A percentile compares a stretch with the other conserved stretches of the same genome.
Conservation (phyloP, 2,329 filamentous ascomycete genomes). For the Alternaria tenuissima region DNA sequence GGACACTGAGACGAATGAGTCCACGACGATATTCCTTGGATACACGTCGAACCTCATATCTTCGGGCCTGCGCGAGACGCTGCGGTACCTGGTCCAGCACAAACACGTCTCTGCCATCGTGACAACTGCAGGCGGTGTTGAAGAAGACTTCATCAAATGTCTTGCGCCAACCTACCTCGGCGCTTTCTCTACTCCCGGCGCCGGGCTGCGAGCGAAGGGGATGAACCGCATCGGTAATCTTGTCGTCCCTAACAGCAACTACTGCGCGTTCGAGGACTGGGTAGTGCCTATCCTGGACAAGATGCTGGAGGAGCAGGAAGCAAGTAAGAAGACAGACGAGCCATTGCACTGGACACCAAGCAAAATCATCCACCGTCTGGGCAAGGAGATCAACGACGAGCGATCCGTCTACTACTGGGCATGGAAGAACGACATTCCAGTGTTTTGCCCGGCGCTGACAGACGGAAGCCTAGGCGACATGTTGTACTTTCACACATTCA, state of each 20-base stretch:
- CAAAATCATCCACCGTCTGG: constrained; percentile 87
- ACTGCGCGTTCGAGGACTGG: constrained; percentile 98
- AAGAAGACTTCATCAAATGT: constrained; percentile 99
- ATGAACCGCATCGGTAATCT: constrained; percentile 97
- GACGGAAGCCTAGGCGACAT: constrained; percentile 97
- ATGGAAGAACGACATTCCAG: constrained; percentile 93
- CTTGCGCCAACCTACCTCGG: constrained; percentile 93
- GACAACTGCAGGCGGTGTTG: constrained; percentile 92
- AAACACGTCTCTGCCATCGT: constrained; percentile 92
- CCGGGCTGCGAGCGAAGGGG: constrained; percentile 80
- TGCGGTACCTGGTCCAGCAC: constrained; percentile 93
- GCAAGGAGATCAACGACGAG: constrained; percentile 93
- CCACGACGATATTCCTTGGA: constrained; percentile 93
- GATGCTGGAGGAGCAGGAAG: constrained; percentile 94
- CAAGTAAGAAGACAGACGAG: constrained; percentile 70
- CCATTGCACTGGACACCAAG: constrained; percentile 91
- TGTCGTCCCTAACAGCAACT: constrained; percentile 94
- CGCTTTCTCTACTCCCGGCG: constrained; percentile 79
- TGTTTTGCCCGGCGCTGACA: constrained; percentile 95
- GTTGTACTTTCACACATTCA: constrained; percentile 98
- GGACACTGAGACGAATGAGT: constrained; percentile 78
- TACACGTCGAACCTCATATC: constrained; percentile 99
- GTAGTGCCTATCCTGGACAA: constrained; percentile 91
- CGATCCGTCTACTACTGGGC: constrained; percentile 96
- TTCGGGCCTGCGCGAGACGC: constrained; percentile 87